Evolutionary conservation across 805 yeast genomes (phyloP), one percentile per base, ranked within the genome.

Genomic region (Starmerella potacharoeniae): DNA sequence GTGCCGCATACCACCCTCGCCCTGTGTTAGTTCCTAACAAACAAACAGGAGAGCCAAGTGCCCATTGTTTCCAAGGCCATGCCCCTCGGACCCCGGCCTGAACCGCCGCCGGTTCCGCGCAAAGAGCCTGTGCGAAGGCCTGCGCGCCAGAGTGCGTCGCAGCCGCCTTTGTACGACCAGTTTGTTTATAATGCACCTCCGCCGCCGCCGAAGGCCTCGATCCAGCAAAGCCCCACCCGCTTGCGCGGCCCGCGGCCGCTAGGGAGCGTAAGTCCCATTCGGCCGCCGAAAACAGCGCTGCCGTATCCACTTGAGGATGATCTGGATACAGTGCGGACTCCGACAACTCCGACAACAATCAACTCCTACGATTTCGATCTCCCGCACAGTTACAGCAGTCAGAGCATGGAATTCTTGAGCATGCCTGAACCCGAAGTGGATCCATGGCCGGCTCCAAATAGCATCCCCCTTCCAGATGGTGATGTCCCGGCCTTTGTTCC

Each of bases 71-170:
- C 14, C 33, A 31, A n/a, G 36, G 36, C 36, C 39, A 46, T 59
- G 62, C 63, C 63, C 6, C 42, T 55, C 11, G 64, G 64, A 11
- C 64, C 64, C 16, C 55, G 64, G 10, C 64, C 64, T 3, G 61
- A 60, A 41, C 64, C 62, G 7, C 53, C 57, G 5, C 53, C 51
- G 9, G 16, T 52, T 2, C 60, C 62, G 2, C 49, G 49, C 30
- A 55, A 53, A 52, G 59, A 54, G 30, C 55, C 50, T 6, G 17
- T 52, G 14, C n/a, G 48, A 5, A 33, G 36, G 36, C 36, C 30
- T 5, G 16, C 31, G 10, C 34, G 5, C 16, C 33, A 6, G 14
- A 22, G 33, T 13, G 45, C n/a, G n/a, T 28, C 45, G n/a, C 16
- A 6, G 13, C 36, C 10, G 36, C 34, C 35, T 10, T 13, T 4